Evolutionary conservation across 306 rosid species (phyloP).

Genomic region (Lotus japonicus): DNA sequence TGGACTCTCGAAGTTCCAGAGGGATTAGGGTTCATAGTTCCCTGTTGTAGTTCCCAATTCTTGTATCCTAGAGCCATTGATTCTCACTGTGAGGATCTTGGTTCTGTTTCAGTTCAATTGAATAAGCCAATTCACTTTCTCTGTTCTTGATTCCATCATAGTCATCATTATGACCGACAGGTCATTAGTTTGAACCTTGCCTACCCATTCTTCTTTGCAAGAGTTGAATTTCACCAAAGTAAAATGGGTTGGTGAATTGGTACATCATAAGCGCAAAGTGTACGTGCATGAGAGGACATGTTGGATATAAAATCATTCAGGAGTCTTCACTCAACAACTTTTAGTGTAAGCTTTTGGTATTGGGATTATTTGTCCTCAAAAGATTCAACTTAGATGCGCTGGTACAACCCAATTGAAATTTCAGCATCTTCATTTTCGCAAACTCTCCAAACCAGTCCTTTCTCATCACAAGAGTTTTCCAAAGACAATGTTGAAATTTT

Average conservation of each 20-base stretch:
- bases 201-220: not conserved
- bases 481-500: not conserved
- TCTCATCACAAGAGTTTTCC: not conserved
- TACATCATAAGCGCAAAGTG: not conserved
- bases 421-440: not conserved
- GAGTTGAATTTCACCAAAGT: not conserved
- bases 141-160: no score
- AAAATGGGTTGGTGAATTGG: not conserved
- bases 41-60: no score
- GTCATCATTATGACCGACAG: not conserved
- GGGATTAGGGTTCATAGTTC: no score
- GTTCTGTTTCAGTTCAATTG: no score
- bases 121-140: no score
- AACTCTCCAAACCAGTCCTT: conserved; percentile 6
- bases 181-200: not conserved
- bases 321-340: not conserved
- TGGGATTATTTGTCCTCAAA: not conserved
- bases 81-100: no score
- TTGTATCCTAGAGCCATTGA: no score
- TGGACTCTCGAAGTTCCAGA: no score
- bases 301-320: not conserved
- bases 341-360: not conserved
- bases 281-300: not conserved
- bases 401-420: not conserved
- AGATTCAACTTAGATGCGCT: not conserved